Evolutionary conservation across 2,329 filamentous ascomycete species (phyloP).

Genomic region (Colletotrichum lupini): DNA sequence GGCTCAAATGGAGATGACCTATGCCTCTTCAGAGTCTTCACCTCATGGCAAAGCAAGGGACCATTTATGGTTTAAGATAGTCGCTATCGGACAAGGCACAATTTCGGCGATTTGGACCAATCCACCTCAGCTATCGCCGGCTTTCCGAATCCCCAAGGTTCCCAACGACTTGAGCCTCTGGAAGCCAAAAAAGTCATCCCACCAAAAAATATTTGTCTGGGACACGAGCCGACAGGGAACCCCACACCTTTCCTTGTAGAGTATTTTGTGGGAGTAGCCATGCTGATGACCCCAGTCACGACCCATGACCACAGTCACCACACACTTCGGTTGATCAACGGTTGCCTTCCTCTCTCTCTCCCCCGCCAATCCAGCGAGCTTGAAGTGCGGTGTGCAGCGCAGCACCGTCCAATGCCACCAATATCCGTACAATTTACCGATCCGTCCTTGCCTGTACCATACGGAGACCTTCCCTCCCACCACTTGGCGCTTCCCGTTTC

Average conservation of each 20-base stretch:
- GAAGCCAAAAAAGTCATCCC: constrained; percentile 25
- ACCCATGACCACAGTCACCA: constrained; percentile 15
- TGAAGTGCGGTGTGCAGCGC: constrained; percentile 20
- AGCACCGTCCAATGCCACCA: no score
- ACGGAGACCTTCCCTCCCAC: background rate
- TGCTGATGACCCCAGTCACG: background rate
- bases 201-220: constrained; percentile 29
- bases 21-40: background rate
- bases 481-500: constrained; percentile 20
- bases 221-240: constrained; percentile 17
- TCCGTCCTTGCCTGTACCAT: no score
- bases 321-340: background rate
- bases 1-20: background rate
- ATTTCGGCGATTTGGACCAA: constrained; percentile 3
- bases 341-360: background rate
- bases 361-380: constrained; percentile 20
- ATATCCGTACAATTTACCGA: no score
- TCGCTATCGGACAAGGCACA: no score
- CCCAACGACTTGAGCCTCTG: constrained; percentile 22
- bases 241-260: constrained; percentile 7
- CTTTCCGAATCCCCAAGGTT: constrained; percentile 12
- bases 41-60: background rate
- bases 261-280: background rate
- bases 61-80: background rate
- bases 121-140: constrained; percentile 6